Conservation (phyloP, 2,329 filamentous ascomycete genomes). For the Diaporthe australafricana region DNA sequence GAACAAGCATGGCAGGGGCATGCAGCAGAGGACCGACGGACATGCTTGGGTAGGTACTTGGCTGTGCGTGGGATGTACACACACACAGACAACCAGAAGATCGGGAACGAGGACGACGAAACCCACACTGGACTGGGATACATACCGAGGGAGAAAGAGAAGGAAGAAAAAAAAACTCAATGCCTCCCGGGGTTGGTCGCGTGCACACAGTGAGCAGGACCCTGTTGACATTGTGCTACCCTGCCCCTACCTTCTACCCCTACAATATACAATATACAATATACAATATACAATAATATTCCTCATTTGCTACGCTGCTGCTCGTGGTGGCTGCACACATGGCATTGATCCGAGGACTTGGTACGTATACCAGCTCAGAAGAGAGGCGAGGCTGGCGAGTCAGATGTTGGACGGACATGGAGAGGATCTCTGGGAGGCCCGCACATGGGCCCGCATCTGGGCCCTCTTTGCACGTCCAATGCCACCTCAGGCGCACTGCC, state of each 20-base stretch:
- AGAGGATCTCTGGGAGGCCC: conserved; percentile 16
- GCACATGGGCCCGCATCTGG: background rate
- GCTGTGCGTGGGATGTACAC: background rate
- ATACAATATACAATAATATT: too few relatives aligned
- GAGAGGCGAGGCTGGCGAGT: conserved; percentile 14
- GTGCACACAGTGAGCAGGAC: background rate
- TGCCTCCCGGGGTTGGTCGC: conserved; percentile 2
- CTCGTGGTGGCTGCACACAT: background rate
- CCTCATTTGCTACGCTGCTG: conserved; percentile 3
- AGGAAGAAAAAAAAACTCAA: background rate
- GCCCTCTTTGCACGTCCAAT: conserved; percentile 12
- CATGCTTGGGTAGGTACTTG: background rate
- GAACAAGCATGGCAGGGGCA: conserved; percentile 6
- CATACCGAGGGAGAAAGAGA: too few relatives aligned
- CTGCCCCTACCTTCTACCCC: background rate
- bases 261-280: too few relatives aligned
- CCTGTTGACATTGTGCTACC: background rate
- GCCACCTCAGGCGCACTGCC: conserved; percentile 11
- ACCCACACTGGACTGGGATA: conserved; percentile 11
- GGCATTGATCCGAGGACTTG: conserved; percentile 12
- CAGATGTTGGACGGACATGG: background rate
- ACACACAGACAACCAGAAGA: background rate
- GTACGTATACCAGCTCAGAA: too few relatives aligned
- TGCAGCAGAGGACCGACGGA: background rate
- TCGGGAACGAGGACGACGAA: background rate